phyloP scores from a whole-genome alignment of 2,329 filamentous ascomycete species.

The Cadophora gregata region DNA sequence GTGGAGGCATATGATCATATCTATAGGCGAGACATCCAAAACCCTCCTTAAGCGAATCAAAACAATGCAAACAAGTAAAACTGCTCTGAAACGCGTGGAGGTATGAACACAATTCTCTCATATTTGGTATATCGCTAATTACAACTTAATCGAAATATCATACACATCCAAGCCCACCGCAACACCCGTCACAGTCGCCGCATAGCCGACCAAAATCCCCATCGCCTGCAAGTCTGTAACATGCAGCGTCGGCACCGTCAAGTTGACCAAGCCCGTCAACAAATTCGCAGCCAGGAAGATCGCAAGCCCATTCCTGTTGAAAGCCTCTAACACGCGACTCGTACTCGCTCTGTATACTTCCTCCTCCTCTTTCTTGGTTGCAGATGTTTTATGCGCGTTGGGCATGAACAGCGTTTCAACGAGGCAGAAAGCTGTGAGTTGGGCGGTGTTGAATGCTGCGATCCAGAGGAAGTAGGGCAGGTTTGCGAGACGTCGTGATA shows the following conservation, averaged over 20 bases:
- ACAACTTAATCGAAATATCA: slow-evolving; percentile 75
- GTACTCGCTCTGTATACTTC: slow-evolving; percentile 73
- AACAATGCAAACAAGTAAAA: not conserved
- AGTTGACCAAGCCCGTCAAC: slow-evolving; percentile 85
- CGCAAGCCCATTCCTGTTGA: slow-evolving; percentile 85
- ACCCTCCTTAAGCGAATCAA: not conserved
- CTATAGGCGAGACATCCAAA: no score
- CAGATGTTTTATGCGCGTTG: slow-evolving; percentile 60
- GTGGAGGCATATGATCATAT: no score
- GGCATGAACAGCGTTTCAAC: slow-evolving; percentile 84
- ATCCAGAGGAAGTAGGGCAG: slow-evolving; percentile 94
- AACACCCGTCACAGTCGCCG: slow-evolving; percentile 66
- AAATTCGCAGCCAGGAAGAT: slow-evolving; percentile 90
- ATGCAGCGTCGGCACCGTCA: slow-evolving; percentile 83
- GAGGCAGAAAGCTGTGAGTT: slow-evolving; percentile 78
- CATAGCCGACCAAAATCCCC: slow-evolving; percentile 77
- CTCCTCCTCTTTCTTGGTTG: slow-evolving; percentile 61
- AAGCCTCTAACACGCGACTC: slow-evolving; percentile 80
- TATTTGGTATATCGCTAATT: slow-evolving; percentile 28
- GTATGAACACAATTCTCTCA: no score
- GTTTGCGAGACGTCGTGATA: slow-evolving; percentile 90
- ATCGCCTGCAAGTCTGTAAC: slow-evolving; percentile 69
- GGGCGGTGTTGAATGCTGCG: slow-evolving; percentile 85
- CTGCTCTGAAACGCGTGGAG: no score
- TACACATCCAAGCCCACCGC: slow-evolving; percentile 71